Evolutionary conservation across 1,139 yeast species (phyloP).

Genomic region (Pichia terricola): DNA sequence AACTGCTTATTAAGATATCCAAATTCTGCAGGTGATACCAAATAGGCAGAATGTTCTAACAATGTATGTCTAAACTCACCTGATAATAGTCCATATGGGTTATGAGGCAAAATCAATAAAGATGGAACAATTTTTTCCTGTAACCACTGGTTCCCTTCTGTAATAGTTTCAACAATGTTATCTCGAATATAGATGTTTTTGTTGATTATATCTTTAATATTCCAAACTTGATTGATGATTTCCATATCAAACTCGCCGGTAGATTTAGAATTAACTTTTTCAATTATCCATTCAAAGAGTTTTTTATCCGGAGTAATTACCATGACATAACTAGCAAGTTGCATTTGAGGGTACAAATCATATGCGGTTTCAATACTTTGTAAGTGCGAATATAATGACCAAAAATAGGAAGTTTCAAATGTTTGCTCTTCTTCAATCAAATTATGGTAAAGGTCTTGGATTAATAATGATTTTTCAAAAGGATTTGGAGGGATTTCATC

Average conservation of each 20-base stretch:
- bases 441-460: constrained; percentile 15
- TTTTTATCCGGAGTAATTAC: constrained; percentile 32
- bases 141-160: constrained; percentile 3
- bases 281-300: constrained; percentile 26
- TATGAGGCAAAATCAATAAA: constrained; percentile 36
- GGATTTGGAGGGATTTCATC: constrained; percentile 11
- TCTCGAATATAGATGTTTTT: constrained; percentile 1
- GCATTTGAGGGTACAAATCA: constrained; percentile 9
- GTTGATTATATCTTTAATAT: constrained; percentile 10
- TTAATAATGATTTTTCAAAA: constrained; percentile 13
- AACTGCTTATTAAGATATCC: constrained; percentile 10
- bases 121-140: constrained; percentile 17
- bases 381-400: constrained; percentile 10
- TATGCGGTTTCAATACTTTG: constrained; percentile 16
- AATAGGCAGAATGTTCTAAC: constrained; percentile 16
- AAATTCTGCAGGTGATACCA: constrained; percentile 19
- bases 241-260: constrained; percentile 41
- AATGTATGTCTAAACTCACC: constrained; percentile 36
- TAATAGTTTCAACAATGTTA: background rate
- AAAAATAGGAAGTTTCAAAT: constrained; percentile 7
- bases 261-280: constrained; percentile 25
- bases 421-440: constrained; percentile 10
- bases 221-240: constrained; percentile 32
- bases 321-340: constrained; percentile 37
- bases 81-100: constrained; percentile 37